These are phyloP conservation scores for Globisporangium recalcitrans DNA, from an alignment of 352 stramenopile species.

Conservation along the genomic window DNA sequence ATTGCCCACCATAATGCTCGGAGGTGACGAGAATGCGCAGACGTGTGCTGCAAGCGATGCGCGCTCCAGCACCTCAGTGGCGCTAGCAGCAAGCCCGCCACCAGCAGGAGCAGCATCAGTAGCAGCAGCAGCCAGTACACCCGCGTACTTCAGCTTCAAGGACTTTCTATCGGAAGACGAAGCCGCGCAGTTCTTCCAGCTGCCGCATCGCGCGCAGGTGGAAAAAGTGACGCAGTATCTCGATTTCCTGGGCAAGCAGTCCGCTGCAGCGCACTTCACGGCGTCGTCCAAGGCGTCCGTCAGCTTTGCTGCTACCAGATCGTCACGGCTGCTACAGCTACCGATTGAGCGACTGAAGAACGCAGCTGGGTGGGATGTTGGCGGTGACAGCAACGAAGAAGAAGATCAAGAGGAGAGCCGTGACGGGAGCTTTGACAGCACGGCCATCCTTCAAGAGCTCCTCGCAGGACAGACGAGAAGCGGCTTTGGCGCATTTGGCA, in stretches of 20 bases:
- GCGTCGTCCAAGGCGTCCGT: conserved; percentile 48
- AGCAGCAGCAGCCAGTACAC: not conserved
- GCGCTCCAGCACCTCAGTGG: not conserved
- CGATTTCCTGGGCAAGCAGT: conserved; percentile 50
- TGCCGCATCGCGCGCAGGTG: conserved; percentile 44
- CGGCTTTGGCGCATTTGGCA: conserved; percentile 71
- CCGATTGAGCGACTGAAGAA: not conserved
- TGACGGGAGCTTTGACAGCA: conserved; percentile 11
- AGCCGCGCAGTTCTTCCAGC: conserved; percentile 43
- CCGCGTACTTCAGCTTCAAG: conserved; percentile 58
- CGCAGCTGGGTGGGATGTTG: not conserved
- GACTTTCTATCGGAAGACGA: conserved; percentile 49
- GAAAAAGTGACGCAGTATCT: conserved; percentile 60
- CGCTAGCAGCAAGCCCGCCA: not conserved
- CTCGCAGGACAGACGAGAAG: conserved; percentile 45
- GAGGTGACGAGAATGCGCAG: not conserved
- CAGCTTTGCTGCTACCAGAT: conserved; percentile 30
- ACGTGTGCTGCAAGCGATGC: not conserved
- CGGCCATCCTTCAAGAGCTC: conserved; percentile 26
- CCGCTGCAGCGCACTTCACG: conserved; percentile 40
- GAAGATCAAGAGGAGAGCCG: not conserved
- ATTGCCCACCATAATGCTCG: not conserved
- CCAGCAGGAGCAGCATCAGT: not conserved
- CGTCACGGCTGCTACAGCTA: not conserved
- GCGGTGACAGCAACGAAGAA: not conserved